A percentile compares a stretch with the other conserved stretches of the same genome.
Evolutionary conservation across 352 stramenopile species (phyloP).

Genomic region (Peronosclerospora sorghi): DNA sequence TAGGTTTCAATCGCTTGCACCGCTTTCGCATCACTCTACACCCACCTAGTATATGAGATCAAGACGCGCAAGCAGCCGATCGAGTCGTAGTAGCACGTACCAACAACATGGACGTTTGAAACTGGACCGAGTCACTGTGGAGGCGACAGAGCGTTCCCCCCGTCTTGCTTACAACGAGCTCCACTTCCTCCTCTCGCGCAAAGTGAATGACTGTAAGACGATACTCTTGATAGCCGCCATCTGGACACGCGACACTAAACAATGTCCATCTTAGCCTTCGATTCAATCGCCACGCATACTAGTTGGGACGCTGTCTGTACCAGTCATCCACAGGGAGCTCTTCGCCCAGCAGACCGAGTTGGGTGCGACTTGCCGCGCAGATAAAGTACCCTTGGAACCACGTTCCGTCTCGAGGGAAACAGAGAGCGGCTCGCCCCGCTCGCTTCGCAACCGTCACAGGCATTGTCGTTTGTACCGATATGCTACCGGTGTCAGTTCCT

Average conservation of each 20-base stretch:
- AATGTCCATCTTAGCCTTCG: background rate
- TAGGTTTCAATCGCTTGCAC: conserved; percentile 44
- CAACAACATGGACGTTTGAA: conserved; percentile 27
- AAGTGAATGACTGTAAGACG: conserved; percentile 50
- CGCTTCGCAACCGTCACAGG: conserved; percentile 17
- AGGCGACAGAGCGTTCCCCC: conserved; percentile 49
- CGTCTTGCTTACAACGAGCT: conserved; percentile 41
- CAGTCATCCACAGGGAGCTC: conserved; percentile 56
- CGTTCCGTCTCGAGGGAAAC: conserved; percentile 33
- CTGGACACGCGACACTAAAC: conserved; percentile 38
- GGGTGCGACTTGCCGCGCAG: conserved; percentile 19
- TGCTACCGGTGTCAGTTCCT: background rate
- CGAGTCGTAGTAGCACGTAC: conserved; percentile 3
- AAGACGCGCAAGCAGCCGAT: background rate
- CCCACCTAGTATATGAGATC: background rate
- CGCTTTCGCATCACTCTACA: conserved; percentile 44
- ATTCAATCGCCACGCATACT: too few relatives aligned
- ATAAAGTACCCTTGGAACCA: conserved; percentile 71
- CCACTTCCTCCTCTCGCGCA: conserved; percentile 23
- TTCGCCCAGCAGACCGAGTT: conserved; percentile 47
- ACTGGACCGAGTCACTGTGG: conserved; percentile 31
- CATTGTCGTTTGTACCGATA: conserved; percentile 17
- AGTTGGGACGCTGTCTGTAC: conserved; percentile 17
- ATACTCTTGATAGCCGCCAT: conserved; percentile 62
- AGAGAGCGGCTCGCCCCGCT: conserved; percentile 36